These are phyloP conservation scores for Zalaria sp. DNA, from an alignment of 2,329 filamentous ascomycete species.

Conservation along the genomic window DNA sequence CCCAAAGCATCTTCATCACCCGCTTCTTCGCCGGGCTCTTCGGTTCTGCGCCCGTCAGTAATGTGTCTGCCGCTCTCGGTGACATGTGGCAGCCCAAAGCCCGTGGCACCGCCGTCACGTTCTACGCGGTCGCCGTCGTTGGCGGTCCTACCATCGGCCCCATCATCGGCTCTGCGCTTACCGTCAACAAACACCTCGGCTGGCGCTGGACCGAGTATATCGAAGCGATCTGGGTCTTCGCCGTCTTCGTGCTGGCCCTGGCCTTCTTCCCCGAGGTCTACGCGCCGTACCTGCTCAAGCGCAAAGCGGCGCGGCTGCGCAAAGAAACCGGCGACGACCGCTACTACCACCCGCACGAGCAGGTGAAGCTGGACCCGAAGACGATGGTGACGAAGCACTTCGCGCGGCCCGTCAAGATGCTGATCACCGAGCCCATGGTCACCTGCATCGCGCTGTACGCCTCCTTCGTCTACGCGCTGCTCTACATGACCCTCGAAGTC, in stretches of 20 bases:
- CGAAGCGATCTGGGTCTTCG: constrained; percentile 25
- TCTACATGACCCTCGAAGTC: constrained; percentile 33
- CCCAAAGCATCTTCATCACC: constrained; percentile 23
- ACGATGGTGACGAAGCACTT: constrained; percentile 30
- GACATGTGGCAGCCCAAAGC: constrained; percentile 26
- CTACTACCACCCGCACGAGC: constrained; percentile 32
- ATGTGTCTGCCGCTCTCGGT: constrained; percentile 28
- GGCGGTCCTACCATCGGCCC: constrained; percentile 28
- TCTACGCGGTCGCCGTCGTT: constrained; percentile 26
- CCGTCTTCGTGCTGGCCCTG: constrained; percentile 12
- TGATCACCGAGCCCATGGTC: constrained; percentile 34
- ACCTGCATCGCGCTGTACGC: constrained; percentile 30
- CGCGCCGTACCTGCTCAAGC: constrained; percentile 22
- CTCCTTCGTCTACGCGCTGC: constrained; percentile 31
- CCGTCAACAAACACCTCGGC: constrained; percentile 19
- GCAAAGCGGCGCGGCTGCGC: constrained; percentile 23
- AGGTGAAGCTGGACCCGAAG: constrained; percentile 24
- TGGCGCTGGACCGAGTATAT: constrained; percentile 34
- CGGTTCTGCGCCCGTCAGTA: constrained; percentile 27
- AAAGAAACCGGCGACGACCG: constrained; percentile 23
- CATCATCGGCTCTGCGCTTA: constrained; percentile 26
- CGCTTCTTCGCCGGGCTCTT: constrained; percentile 33
- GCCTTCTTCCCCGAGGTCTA: constrained; percentile 26
- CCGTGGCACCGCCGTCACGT: constrained; percentile 24
- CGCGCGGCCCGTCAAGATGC: constrained; percentile 28